These are phyloP conservation scores for Cryptosporidium sp. DNA, from an alignment of 169 alveolate genomes.

Conservation along the genomic window DNA sequence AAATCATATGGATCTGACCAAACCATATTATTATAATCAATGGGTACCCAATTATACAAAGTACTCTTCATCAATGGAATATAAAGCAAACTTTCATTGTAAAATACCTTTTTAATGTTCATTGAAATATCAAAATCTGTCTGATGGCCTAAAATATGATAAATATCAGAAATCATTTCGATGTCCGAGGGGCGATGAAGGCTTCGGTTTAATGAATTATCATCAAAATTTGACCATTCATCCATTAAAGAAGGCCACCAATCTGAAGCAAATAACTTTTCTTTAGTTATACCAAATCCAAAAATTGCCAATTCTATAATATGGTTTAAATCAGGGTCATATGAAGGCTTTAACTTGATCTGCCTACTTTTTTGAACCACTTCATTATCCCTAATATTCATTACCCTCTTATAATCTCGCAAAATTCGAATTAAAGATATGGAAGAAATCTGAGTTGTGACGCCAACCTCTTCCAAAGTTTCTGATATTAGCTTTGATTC, in stretches of 20 bases:
- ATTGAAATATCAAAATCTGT: constrained; percentile 57
- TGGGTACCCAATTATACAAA: constrained; percentile 52
- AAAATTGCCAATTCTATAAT: constrained; percentile 21
- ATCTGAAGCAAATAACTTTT: constrained; percentile 31
- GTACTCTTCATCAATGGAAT: constrained; percentile 64
- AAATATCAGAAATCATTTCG: constrained; percentile 39
- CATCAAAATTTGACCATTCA: constrained; percentile 21
- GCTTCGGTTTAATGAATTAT: neutral
- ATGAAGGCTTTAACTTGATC: neutral
- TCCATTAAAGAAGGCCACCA: constrained; percentile 49
- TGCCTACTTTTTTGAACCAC: neutral
- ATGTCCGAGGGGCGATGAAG: neutral
- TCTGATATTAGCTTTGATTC: constrained; percentile 39
- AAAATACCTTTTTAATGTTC: constrained; percentile 35
- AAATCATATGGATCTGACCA: constrained; percentile 74
- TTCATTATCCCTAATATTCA: neutral
- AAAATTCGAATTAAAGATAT: constrained; percentile 36
- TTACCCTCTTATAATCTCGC: constrained; percentile 5
- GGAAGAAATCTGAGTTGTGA: constrained; percentile 57
- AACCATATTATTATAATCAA: constrained; percentile 55
- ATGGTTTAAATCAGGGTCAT: constrained; percentile 19
- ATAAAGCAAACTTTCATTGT: constrained; percentile 20
- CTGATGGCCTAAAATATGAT: constrained; percentile 37
- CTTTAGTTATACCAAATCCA: constrained; percentile 54
- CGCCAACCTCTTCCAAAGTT: constrained; percentile 69